These are phyloP conservation scores for Dalbergia cultrata DNA, from an alignment of 306 rosid species.

Conservation along the genomic window DNA sequence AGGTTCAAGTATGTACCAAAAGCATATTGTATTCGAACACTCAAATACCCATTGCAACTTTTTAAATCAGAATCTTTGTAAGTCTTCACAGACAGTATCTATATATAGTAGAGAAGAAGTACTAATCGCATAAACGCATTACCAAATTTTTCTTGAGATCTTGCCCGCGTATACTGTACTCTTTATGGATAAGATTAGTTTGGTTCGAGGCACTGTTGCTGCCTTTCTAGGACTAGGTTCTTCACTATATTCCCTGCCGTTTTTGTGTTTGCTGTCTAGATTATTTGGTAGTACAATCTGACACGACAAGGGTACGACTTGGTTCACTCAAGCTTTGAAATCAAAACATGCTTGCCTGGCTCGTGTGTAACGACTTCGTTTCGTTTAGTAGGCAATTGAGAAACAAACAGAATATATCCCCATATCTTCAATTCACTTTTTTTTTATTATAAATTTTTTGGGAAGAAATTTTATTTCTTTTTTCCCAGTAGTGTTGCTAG, in stretches of 20 bases:
- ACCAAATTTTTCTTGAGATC: neutral
- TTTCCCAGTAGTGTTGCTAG: neutral
- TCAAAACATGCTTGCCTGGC: constrained; percentile 24
- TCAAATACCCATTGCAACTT: neutral
- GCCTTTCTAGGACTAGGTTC: neutral
- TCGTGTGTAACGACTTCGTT: constrained; percentile 20
- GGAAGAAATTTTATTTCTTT: neutral
- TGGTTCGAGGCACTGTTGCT: neutral
- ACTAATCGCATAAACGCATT: neutral
- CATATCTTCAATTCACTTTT: neutral
- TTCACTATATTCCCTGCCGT: neutral
- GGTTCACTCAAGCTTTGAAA: constrained; percentile 39
- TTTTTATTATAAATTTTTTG: neutral
- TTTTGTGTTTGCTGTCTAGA: neutral
- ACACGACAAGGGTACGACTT: constrained; percentile 11
- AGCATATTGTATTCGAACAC: neutral
- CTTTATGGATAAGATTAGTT: neutral
- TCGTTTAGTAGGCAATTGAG: constrained; percentile 12
- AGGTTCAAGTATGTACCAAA: neutral
- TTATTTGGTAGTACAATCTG: constrained; percentile 34
- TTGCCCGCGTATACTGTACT: too few relatives aligned
- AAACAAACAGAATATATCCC: neutral
- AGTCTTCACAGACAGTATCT: neutral
- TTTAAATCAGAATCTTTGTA: neutral
- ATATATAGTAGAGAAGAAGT: neutral